Base-by-base conservation (phyloP, 108 stramenopile genomes). In the Aurantiochytrium sp. region DNA sequence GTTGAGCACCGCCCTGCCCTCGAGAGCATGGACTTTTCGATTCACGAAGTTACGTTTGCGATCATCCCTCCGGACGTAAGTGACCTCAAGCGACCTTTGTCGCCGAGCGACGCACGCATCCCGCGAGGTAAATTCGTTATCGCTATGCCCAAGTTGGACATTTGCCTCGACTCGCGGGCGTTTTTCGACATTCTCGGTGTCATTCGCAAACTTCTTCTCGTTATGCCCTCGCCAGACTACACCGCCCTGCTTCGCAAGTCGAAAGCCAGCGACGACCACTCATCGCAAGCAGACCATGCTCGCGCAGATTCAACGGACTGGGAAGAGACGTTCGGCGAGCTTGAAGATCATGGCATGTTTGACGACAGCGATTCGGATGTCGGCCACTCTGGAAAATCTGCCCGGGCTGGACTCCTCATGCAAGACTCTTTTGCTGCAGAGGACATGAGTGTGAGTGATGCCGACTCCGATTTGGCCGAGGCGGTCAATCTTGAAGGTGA, bases 171-270 rank as follows among this genome's bases (percentile, higher is more conserved):
- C 12, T 83, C 73, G 51, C 51, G 51, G 19, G 10, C 44, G 5
- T 83, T 83, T 23, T 83, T 83, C 28, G 51, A 83, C 45, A 53
- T 83, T 47, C 28, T 83, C 1, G 73, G 73, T 51, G 73, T 83
- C 12, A 53, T 83, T 0, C 73, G 73, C 49, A 53, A 83, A 12
- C 51, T 83, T 14, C n/a, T 83, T 25, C 49, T 83, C 12, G 73
- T 83, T n/a, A 83, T 83, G 73, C 73, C 73, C 0, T 83, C 73
- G 21, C 73, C 73, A 53, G 73, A 83, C 51, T 83, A 83, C 73
- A 83, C 73, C 5, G 73, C 73, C 5, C 44, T 83, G 0, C 44
- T 83, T 10, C 44, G 51, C 42, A 83, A 53, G 49, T 25, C 10
- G 10, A 18, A 6, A 8, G 64, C 35, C 6, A 14, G 64, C 64